Evolutionary conservation across 768 basidiomycete genomes (phyloP).

Genomic region (Crepidotus variabilis): DNA sequence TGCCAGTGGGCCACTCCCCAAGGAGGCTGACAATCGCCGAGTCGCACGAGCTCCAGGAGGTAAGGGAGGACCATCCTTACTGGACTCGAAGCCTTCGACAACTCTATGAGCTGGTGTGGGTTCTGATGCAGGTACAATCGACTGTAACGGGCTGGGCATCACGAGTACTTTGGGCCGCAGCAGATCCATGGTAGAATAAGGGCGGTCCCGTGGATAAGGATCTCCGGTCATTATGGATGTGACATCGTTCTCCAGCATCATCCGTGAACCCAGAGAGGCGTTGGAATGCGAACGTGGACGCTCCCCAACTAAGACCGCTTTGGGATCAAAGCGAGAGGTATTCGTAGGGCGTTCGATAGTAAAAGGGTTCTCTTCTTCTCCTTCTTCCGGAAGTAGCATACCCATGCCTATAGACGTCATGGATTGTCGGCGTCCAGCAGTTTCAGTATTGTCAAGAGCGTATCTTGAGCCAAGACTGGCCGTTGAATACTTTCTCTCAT

Average conservation of each 20-base stretch:
- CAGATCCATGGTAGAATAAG: constrained; percentile 72
- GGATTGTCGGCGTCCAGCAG: not conserved
- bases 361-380: constrained; percentile 60
- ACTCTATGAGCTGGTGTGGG: constrained; percentile 30
- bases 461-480: constrained; percentile 48
- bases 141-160: constrained; percentile 88
- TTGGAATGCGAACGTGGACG: constrained; percentile 61
- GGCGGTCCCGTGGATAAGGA: constrained; percentile 42
- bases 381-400: constrained; percentile 18
- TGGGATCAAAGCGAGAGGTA: constrained; percentile 81
- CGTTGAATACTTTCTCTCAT: constrained; percentile 46
- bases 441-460: constrained; percentile 21
- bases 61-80: constrained; percentile 72
- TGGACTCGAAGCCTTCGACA: constrained; percentile 59
- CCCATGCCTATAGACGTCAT: not conserved
- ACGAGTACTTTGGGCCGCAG: constrained; percentile 89
- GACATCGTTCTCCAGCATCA: constrained; percentile 55
- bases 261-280: constrained; percentile 62
- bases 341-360: constrained; percentile 62
- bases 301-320: constrained; percentile 39
- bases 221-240: constrained; percentile 38
- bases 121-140: constrained; percentile 28
- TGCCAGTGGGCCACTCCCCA: constrained; percentile 31
- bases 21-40: constrained; percentile 42
- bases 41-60: constrained; percentile 68